Conservation (phyloP, 495 filamentous ascomycete species). For the Bryoglossum gracile region DNA sequence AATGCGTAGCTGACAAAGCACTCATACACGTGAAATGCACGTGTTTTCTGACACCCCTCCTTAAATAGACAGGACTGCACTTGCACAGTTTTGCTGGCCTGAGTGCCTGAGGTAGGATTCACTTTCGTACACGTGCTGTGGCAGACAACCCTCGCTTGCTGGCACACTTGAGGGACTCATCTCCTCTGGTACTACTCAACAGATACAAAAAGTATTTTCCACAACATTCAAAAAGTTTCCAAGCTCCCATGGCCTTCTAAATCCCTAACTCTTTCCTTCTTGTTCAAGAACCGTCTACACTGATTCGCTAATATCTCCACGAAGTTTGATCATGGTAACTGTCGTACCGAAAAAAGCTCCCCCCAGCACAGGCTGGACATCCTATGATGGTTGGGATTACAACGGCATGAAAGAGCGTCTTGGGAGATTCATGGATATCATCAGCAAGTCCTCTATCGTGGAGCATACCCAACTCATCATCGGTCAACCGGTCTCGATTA, state of each 20-base stretch:
- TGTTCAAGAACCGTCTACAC: neutral
- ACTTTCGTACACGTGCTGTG: neutral
- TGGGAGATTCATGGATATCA: slow-evolving; percentile 17
- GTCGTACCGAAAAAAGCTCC: slow-evolving; percentile 1
- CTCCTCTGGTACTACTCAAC: neutral
- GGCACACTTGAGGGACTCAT: neutral
- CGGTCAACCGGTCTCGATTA: slow-evolving; percentile 19
- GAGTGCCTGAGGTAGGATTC: neutral
- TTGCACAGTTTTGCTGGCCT: neutral
- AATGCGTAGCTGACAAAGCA: no score
- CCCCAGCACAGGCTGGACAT: slow-evolving; percentile 26
- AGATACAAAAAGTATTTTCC: neutral
- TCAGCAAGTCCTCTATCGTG: slow-evolving; percentile 23
- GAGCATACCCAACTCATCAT: slow-evolving; percentile 18
- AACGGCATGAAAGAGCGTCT: slow-evolving; percentile 26
- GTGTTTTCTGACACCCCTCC: no score
- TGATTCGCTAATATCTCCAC: neutral
- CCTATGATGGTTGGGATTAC: slow-evolving; percentile 27
- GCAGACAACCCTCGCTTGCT: neutral
- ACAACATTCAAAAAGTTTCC: neutral
- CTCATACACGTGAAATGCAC: no score
- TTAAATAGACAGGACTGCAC: neutral
- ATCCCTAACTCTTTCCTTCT: neutral
- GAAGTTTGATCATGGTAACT: neutral
- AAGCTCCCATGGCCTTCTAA: neutral